Conservation (phyloP, 2,329 filamentous ascomycete species). For the Botryotinia globosa region DNA sequence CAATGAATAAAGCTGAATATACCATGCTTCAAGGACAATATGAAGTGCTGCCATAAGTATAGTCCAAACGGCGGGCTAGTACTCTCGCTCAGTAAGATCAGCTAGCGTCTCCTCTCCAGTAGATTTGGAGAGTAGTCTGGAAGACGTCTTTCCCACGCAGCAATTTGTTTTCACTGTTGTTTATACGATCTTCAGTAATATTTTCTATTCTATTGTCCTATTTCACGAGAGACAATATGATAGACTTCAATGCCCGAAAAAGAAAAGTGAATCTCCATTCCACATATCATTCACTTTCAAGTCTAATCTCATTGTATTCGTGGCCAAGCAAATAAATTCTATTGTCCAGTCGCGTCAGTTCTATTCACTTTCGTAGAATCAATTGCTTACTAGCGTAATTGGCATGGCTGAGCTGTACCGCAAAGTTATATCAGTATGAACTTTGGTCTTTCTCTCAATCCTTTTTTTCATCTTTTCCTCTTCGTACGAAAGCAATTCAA, state of each 20-base stretch:
- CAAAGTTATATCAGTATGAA: background rate
- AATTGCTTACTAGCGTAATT: background rate
- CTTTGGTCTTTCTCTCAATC: background rate
- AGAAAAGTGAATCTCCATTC: background rate
- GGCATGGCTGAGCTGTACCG: too few species aligned
- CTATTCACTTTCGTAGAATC: background rate
- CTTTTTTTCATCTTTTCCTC: background rate
- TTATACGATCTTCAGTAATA: accelerated
- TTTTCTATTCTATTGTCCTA: background rate
- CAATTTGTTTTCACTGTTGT: background rate
- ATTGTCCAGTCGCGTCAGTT: background rate
- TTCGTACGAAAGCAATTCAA: background rate
- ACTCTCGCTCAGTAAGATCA: background rate
- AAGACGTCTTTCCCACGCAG: background rate
- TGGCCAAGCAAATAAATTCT: background rate
- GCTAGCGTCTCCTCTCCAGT: background rate
- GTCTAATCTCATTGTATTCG: background rate
- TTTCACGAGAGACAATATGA: background rate
- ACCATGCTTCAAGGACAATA: background rate
- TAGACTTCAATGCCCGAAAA: background rate
- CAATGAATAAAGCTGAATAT: background rate
- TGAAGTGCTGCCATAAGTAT: background rate
- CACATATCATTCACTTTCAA: background rate
- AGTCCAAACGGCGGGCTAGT: accelerated
- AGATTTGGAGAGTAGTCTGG: background rate